Base-by-base conservation (phyloP, 1,284 basidiomycete species). In the Phaffia rhodozyma region DNA sequence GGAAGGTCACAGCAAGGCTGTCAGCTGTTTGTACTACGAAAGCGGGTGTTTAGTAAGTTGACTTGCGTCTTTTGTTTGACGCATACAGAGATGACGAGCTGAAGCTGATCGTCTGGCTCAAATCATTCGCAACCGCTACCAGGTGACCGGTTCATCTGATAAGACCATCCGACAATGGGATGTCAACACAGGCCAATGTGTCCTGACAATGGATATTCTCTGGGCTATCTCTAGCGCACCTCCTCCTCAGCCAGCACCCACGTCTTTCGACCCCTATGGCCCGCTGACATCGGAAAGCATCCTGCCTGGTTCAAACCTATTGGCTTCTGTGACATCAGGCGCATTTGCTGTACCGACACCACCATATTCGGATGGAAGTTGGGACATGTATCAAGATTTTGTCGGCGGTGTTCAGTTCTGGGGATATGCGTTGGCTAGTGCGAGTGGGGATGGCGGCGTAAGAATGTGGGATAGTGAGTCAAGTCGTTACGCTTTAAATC, bases 101-200 rank as follows among this genome's bases (percentile, higher is more conserved):
- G 61, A 55, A 47, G 23, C 25, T 52, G 51, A 23, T 57, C 47
- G 25, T 49, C 7, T 50, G 43, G 27, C 21, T 58, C 0, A 30
- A 6, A 21, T n/a, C 30, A 23, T 18, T 53, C 52, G 25, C 18
- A 23, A 4, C 32, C 71, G 63, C 68, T 61, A 32, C 18, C 68
- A 90, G 89, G 89, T 97, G 16, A 96, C 93, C 1, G 96, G 96
- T 57, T 94, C 94, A 3, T 91, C 90, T 3, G 96, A 99, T 79
- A 97, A 97, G 78, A 99, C 96, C 1, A 82, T 99, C 65, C 86
- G 94, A 2, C 93, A 98, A 75, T 98, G 96, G 96, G 94, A 98
- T 73, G 83, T 98, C 63, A 84, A 84, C 50, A 97, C 94, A 0
- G 94, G 94, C 5, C 94, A 98, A 79, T 97, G 94, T 74, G 86